These are phyloP conservation scores for Coffea humblotiana DNA, from an alignment of 305 asterid genomes.

Conservation along the genomic window DNA sequence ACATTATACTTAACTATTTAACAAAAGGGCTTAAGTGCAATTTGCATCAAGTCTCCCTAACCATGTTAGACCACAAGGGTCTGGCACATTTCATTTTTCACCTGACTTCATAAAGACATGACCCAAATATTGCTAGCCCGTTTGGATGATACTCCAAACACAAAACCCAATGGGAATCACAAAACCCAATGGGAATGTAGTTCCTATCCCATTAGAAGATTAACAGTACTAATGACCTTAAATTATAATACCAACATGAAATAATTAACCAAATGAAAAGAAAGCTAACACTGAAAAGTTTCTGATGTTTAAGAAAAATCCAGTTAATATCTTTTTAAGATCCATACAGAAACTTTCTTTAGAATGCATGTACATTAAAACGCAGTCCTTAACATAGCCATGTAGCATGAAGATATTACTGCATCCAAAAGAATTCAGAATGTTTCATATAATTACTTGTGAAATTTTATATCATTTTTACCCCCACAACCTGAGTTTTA, in stretches of 20 bases:
- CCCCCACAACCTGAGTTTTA: background rate
- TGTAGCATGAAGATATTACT: background rate
- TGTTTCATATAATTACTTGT: background rate
- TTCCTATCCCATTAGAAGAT: background rate
- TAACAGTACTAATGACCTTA: background rate
- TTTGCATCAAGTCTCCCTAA: background rate
- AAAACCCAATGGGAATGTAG: background rate
- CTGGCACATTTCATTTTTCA: background rate
- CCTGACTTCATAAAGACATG: background rate
- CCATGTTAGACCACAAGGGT: background rate
- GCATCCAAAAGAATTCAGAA: background rate
- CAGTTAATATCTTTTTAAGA: background rate
- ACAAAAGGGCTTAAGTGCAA: background rate
- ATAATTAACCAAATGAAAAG: background rate
- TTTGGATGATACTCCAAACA: background rate
- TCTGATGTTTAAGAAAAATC: background rate
- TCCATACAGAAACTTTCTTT: background rate
- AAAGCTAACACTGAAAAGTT: background rate
- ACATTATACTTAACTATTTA: background rate
- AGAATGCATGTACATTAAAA: background rate
- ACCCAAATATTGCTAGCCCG: background rate
- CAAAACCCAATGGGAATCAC: background rate
- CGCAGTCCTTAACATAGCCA: background rate
- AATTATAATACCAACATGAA: too few species aligned
- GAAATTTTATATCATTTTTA: background rate